Evolutionary conservation across 2,329 filamentous ascomycete genomes (phyloP).

Genomic region (Helotiales sp.): DNA sequence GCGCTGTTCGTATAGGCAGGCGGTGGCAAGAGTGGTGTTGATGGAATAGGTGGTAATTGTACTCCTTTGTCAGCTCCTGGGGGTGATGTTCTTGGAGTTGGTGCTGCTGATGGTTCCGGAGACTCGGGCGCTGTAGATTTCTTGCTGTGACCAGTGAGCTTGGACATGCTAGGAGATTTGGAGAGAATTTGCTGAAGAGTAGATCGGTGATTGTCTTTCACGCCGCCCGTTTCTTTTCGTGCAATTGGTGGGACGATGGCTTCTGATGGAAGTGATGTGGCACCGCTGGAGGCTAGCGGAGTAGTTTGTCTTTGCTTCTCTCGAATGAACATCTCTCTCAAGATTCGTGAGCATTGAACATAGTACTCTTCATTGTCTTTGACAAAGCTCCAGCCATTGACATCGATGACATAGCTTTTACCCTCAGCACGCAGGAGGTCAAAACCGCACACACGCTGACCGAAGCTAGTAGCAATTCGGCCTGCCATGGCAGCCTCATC

Average conservation of each 20-base stretch:
- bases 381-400: constrained; percentile 99
- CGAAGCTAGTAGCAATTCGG: constrained; percentile 88
- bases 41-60: constrained; percentile 24
- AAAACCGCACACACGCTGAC: constrained; percentile 93
- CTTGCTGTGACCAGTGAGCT: constrained; percentile 45
- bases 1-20: constrained; percentile 19
- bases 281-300: constrained; percentile 33
- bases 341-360: constrained; percentile 81
- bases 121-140: constrained; percentile 43
- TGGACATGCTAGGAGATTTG: constrained; percentile 65
- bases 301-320: constrained; percentile 65
- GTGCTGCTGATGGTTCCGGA: constrained; percentile 40
- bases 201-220: constrained; percentile 47
- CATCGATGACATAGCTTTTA: constrained; percentile 96
- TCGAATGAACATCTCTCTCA: constrained; percentile 83
- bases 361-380: constrained; percentile 99
- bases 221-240: constrained; percentile 31
- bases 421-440: constrained; percentile 86
- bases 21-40: constrained; percentile 29
- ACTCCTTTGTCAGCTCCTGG: constrained; percentile 26
- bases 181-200: constrained; percentile 56
- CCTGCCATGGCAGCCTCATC: constrained; percentile 85
- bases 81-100: constrained; percentile 33
- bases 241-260: constrained; percentile 14
- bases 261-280: constrained; percentile 17